These are phyloP conservation scores for Coelastrella sp. DNA, from an alignment of 139 green algal species.

Conservation along the genomic window DNA sequence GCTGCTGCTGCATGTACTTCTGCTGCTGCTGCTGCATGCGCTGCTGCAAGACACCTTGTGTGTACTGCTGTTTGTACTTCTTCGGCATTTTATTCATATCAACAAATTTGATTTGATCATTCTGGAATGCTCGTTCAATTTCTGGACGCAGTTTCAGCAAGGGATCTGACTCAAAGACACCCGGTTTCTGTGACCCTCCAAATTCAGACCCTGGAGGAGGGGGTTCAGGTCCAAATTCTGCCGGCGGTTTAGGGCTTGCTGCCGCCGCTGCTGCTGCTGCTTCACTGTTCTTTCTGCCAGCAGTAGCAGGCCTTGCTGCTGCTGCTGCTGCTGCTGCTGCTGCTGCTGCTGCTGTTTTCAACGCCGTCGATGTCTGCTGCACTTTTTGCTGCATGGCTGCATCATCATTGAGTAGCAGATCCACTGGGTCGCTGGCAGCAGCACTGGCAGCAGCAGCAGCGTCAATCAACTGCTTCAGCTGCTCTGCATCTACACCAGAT, in stretches of 20 bases:
- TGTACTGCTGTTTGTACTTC: slow-evolving; percentile 34
- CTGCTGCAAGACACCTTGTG: background rate
- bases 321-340: background rate
- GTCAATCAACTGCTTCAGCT: slow-evolving; percentile 40
- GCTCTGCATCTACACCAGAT: slow-evolving; percentile 33
- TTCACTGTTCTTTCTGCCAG: background rate
- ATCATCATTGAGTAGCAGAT: slow-evolving; percentile 35
- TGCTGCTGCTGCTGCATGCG: slow-evolving; percentile 25
- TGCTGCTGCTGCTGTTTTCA: slow-evolving; percentile 19
- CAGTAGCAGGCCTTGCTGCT: background rate
- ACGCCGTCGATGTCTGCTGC: slow-evolving; percentile 11
- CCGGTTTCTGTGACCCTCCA: background rate
- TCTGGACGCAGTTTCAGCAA: slow-evolving; percentile 39
- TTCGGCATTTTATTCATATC: slow-evolving; percentile 35
- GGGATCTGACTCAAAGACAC: background rate
- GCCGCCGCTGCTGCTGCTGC: slow-evolving; percentile 28
- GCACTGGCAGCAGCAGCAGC: slow-evolving; percentile 29
- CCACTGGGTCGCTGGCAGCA: slow-evolving; percentile 26
- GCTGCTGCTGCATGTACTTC: background rate
- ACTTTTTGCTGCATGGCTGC: slow-evolving; percentile 20
- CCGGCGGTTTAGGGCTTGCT: background rate
- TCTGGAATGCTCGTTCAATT: slow-evolving; percentile 33
- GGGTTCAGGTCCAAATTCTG: background rate
- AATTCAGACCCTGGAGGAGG: background rate
- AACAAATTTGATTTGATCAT: slow-evolving; percentile 44